phyloP scores from a whole-genome alignment of 176 grass and related monocot species.

The Phoenix roebelenii region DNA sequence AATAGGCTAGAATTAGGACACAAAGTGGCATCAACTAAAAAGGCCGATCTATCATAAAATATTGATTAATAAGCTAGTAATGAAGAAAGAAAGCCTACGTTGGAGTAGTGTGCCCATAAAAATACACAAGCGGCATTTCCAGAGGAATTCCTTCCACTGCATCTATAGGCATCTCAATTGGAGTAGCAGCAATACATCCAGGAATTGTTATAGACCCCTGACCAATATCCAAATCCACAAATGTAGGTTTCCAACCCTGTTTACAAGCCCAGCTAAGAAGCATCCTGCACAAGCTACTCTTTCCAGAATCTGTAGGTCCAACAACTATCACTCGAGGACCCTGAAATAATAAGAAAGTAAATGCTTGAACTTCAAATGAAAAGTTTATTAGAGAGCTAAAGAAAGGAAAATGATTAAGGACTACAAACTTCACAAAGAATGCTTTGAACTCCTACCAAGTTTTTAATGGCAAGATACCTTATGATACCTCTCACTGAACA shows the following conservation, averaged over 20 bases:
- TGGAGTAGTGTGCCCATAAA: slow-evolving; percentile 83
- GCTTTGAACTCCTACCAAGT: too few species aligned
- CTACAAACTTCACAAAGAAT: neutral
- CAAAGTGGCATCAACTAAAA: neutral
- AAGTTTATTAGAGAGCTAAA: neutral
- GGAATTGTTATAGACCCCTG: slow-evolving; percentile 91
- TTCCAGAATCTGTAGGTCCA: slow-evolving; percentile 86
- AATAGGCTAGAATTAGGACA: too few species aligned
- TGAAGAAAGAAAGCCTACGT: slow-evolving; percentile 24
- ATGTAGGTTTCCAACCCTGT: slow-evolving; percentile 82
- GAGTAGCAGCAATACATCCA: slow-evolving; percentile 82
- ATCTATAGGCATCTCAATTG: slow-evolving; percentile 93
- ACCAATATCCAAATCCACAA: slow-evolving; percentile 94
- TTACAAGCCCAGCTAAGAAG: slow-evolving; percentile 91
- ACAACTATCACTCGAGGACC: slow-evolving; percentile 90
- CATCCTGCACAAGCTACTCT: slow-evolving; percentile 91
- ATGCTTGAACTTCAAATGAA: slow-evolving; percentile 1
- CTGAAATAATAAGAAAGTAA: slow-evolving; percentile 28
- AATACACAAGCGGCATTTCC: slow-evolving; percentile 93
- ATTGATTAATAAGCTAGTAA: too few species aligned
- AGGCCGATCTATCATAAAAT: neutral
- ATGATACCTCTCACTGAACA: too few species aligned
- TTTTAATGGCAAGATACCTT: too few species aligned
- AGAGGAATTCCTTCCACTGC: slow-evolving; percentile 87
- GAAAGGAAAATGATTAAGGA: neutral